Evolutionary conservation across 2,329 filamentous ascomycete genomes (phyloP), one percentile per base, ranked within the genome.

Genomic region (Pyrenochaeta sp.): DNA sequence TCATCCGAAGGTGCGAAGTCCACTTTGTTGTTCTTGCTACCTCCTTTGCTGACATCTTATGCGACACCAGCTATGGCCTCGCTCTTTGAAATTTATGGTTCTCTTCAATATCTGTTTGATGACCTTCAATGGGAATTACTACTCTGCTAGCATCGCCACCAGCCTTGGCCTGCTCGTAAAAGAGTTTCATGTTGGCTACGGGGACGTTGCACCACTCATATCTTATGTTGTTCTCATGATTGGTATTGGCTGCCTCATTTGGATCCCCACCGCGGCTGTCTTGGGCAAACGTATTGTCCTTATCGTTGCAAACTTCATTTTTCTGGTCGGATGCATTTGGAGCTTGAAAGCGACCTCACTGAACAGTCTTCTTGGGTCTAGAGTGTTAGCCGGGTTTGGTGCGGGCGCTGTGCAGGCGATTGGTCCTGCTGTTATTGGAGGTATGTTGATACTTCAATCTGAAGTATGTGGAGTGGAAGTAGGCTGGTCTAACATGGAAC

Each of bases 331-430:
- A 27, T 27, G 23, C 23, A 27, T 27, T 27, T 27, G 23, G 23
- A 27, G 23, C 9, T 27, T 27, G 9, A 27, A 27, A 35, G 17
- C 32, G 11, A 35, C 32, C 6, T 35, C 14, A 11, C 11, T 35
- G 17, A 35, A n/a, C 32, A n/a, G 32, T 27, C 41, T 44, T 27
- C 27, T 44, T 17, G 41, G 41, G 1, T 18, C 14, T 2, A 31
- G 41, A 9, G 11, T 31, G 14, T 15, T 44, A 3, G 41, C 27
- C 3, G n/a, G 41, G 14, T 44, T 44, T 32, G 41, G 41, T 5
- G 41, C n/a, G 29, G 41, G 41, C 31, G 41, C 41, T 5, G 41
- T 44, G 27, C 41, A 44, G 41, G 41, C 41, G 18, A 20, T 44
- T 11, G 27, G 41, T 14, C 27, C 41, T 17, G n/a, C 14, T 5